Evolutionary conservation across 805 yeast genomes (phyloP).

Genomic region (Pichia paraexigua): DNA sequence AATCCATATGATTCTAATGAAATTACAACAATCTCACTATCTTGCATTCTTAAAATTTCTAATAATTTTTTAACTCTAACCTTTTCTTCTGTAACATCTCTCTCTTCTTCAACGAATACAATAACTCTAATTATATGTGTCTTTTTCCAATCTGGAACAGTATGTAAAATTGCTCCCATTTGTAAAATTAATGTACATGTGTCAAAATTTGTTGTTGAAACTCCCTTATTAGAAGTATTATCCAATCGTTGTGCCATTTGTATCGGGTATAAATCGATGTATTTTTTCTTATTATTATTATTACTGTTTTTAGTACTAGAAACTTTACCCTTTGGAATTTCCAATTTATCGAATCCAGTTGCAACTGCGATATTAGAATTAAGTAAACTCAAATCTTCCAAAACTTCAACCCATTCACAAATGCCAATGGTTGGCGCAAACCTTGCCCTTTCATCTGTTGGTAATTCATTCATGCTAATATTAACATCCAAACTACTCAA

Average conservation of each 20-base stretch:
- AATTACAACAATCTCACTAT: conserved; percentile 66
- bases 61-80: conserved; percentile 55
- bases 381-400: conserved; percentile 84
- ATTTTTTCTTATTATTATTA: conserved; percentile 29
- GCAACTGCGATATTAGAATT: conserved; percentile 92
- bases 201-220: conserved; percentile 84
- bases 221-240: conserved; percentile 37
- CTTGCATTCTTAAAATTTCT: conserved; percentile 68
- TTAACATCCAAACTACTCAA: not conserved
- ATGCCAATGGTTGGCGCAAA: conserved; percentile 62
- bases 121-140: conserved; percentile 72
- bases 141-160: conserved; percentile 89
- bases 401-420: conserved; percentile 82
- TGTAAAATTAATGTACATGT: conserved; percentile 92
- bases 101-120: conserved; percentile 75
- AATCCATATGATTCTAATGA: conserved; percentile 53
- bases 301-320: conserved; percentile 11
- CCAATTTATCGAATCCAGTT: conserved; percentile 65
- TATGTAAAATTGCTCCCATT: conserved; percentile 83
- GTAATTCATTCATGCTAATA: conserved; percentile 11
- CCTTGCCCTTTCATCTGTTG: conserved; percentile 64
- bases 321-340: conserved; percentile 46
- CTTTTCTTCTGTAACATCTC: conserved; percentile 65
- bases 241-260: conserved; percentile 87
- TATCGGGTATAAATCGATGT: conserved; percentile 88